Conservation (phyloP, 1,284 basidiomycete genomes). For the Mycosarcoma maydis region DNA sequence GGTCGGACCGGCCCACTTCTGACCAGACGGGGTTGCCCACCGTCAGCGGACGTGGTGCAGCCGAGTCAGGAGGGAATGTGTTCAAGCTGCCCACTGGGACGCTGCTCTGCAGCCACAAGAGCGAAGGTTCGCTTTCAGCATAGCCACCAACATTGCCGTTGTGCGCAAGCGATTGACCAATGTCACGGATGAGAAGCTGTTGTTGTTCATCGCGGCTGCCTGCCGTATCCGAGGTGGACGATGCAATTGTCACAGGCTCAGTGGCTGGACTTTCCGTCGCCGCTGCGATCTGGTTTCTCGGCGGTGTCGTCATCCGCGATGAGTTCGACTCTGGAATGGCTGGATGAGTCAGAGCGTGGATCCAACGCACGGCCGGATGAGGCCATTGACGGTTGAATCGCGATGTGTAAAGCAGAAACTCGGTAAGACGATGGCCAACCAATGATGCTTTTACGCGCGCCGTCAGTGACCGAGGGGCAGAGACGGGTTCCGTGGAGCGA, state of each 20-base stretch:
- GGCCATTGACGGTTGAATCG: slow-evolving; percentile 39
- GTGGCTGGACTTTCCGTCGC: slow-evolving; percentile 56
- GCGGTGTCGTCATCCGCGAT: background rate
- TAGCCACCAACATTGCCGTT: slow-evolving; percentile 15
- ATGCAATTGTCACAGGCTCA: slow-evolving; percentile 59
- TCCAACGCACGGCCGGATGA: slow-evolving; percentile 34
- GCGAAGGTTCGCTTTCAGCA: slow-evolving; percentile 26
- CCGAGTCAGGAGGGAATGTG: slow-evolving; percentile 33
- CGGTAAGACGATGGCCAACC: slow-evolving; percentile 44
- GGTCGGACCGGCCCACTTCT: slow-evolving; percentile 55
- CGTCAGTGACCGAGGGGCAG: slow-evolving; percentile 14
- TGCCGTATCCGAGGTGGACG: slow-evolving; percentile 47
- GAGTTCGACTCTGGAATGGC: slow-evolving; percentile 18
- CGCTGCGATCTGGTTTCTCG: slow-evolving; percentile 12
- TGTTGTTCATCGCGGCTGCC: slow-evolving; percentile 13
- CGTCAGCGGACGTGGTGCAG: slow-evolving; percentile 31
- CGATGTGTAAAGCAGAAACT: slow-evolving; percentile 42
- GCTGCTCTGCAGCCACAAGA: slow-evolving; percentile 15
- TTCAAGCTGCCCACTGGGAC: slow-evolving; percentile 24
- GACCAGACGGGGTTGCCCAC: slow-evolving; percentile 33
- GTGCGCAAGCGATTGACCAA: slow-evolving; percentile 25
- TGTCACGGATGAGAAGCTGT: slow-evolving; percentile 34
- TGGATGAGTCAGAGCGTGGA: slow-evolving; percentile 47
- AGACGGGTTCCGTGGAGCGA: slow-evolving; percentile 73
- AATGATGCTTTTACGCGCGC: slow-evolving; percentile 30